These are phyloP conservation scores for Aspergillus sparsus DNA, from an alignment of 495 filamentous ascomycete genomes.

Conservation along the genomic window DNA sequence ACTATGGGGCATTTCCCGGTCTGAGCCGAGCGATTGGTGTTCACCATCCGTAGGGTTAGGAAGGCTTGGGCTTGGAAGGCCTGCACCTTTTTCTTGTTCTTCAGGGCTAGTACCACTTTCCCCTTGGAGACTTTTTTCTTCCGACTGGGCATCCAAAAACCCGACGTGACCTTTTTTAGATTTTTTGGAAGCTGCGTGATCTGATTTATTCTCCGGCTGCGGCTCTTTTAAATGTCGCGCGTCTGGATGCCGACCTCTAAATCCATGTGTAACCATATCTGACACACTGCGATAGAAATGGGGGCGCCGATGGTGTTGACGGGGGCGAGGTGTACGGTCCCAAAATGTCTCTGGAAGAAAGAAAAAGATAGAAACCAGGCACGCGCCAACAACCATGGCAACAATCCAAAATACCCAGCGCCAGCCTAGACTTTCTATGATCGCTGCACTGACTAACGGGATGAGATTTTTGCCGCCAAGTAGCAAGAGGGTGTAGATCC, in stretches of 20 bases:
- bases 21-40: conserved; percentile 8
- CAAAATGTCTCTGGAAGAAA: conserved; percentile 97
- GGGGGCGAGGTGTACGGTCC: conserved; percentile 78
- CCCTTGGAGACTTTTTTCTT: conserved; percentile 20
- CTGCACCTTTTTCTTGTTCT: conserved; percentile 11
- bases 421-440: conserved; percentile 79
- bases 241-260: conserved; percentile 39
- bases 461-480: conserved; percentile 93
- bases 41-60: neutral
- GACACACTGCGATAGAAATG: conserved; percentile 41
- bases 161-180: conserved; percentile 53
- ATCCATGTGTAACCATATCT: conserved; percentile 39
- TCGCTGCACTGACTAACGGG: conserved; percentile 81
- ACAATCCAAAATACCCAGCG: conserved; percentile 95
- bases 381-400: conserved; percentile 78
- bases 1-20: conserved; percentile 22
- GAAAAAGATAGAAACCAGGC: conserved; percentile 74
- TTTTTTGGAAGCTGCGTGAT: conserved; percentile 22
- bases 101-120: neutral
- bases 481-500: conserved; percentile 90
- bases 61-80: conserved; percentile 1
- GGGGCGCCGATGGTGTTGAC: conserved; percentile 41
- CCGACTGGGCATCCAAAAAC: conserved; percentile 47
- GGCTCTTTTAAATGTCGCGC: conserved; percentile 20
- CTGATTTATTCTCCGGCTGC: conserved; percentile 15